Conservation (phyloP, 2,329 filamentous ascomycete species). For the Chrysoporthe cubensis region DNA sequence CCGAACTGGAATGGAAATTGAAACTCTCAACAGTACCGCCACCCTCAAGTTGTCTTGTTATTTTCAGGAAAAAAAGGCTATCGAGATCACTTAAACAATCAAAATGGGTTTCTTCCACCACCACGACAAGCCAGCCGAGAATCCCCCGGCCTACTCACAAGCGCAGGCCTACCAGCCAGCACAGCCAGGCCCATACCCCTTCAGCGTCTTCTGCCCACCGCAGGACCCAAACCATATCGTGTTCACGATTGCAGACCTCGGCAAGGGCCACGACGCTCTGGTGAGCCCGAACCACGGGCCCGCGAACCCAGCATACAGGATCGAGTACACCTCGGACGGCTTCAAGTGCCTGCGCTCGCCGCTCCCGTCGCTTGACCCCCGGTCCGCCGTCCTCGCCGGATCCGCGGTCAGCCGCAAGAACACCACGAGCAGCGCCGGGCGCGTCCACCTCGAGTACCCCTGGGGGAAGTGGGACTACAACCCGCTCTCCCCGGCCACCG, state of each 20-base stretch:
- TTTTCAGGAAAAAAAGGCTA: background rate
- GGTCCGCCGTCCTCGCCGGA: background rate
- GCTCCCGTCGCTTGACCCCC: background rate
- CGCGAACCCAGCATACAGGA: constrained; percentile 3
- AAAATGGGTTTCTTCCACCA: constrained; percentile 16
- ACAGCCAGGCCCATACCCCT: background rate
- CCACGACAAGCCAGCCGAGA: constrained; percentile 3
- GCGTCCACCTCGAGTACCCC: constrained; percentile 12
- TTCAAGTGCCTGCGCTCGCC: constrained; percentile 10
- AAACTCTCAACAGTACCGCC: background rate
- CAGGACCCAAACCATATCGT: constrained; percentile 4
- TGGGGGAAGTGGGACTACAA: constrained; percentile 16
- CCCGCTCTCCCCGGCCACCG: constrained; percentile 8
- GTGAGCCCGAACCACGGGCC: constrained; percentile 7
- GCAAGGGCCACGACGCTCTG: constrained; percentile 12
- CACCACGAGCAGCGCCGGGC: background rate
- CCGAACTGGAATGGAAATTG: background rate
- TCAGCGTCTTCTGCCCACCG: constrained; percentile 3
- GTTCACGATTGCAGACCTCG: constrained; percentile 13
- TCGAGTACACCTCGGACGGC: constrained; percentile 10
- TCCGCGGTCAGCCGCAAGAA: constrained; percentile 7
- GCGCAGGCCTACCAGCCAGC: background rate
- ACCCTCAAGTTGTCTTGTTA: background rate
- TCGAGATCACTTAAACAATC: background rate
- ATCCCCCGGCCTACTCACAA: constrained; percentile 4